These are phyloP conservation scores for Trichoderma gamsii DNA, from an alignment of 495 filamentous ascomycete species.

Conservation along the genomic window DNA sequence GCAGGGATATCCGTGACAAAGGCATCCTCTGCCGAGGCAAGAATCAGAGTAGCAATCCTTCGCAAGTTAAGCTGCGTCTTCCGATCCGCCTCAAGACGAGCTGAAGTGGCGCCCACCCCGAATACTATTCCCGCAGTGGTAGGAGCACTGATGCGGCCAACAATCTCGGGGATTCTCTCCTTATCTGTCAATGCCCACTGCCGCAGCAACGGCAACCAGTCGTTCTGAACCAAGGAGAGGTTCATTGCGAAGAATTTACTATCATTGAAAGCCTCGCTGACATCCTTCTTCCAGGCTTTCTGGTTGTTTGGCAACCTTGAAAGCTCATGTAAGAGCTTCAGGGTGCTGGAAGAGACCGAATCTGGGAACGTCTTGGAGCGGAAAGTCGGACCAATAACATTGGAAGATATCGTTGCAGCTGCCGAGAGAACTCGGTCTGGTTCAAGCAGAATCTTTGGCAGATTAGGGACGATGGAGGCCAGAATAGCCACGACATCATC, in stretches of 20 bases:
- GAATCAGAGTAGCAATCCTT: constrained; percentile 67
- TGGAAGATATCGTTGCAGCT: constrained; percentile 72
- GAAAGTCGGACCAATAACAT: constrained; percentile 74
- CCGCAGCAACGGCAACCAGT: constrained; percentile 76
- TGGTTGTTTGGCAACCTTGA: constrained; percentile 69
- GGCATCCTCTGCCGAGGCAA: constrained; percentile 67
- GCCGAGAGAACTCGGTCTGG: constrained; percentile 75
- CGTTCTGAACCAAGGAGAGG: constrained; percentile 56
- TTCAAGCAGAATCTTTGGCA: constrained; percentile 81
- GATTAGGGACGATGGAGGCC: constrained; percentile 67
- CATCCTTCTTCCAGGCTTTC: constrained; percentile 89
- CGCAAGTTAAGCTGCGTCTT: constrained; percentile 88
- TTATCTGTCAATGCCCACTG: constrained; percentile 82
- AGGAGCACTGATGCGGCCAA: constrained; percentile 72
- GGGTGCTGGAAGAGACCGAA: constrained; percentile 64
- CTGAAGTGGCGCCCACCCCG: constrained; percentile 89
- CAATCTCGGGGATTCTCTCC: constrained; percentile 75
- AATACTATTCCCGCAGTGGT: constrained; percentile 97
- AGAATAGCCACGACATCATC: constrained; percentile 81
- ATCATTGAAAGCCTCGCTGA: constrained; percentile 88
- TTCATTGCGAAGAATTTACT: constrained; percentile 68
- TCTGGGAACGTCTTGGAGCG: constrained; percentile 84
- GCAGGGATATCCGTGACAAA: constrained; percentile 68
- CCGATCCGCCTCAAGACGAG: constrained; percentile 88
- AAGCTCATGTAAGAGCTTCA: constrained; percentile 72